Evolutionary conservation across 129 eudicot species (phyloP).

Genomic region (Escallonia herrerae): DNA sequence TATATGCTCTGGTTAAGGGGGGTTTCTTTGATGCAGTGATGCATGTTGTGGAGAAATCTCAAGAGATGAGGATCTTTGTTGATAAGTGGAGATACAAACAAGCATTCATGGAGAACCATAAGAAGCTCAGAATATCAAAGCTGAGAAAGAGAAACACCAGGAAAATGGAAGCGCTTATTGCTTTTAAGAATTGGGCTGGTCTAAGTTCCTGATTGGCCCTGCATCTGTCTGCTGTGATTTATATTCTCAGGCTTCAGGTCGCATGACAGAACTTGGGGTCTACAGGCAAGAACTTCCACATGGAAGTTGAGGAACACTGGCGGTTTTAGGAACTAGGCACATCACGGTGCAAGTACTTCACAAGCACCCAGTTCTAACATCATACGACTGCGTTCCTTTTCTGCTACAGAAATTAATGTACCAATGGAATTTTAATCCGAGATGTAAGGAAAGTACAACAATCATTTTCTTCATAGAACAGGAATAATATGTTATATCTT

Average conservation of each 20-base stretch:
- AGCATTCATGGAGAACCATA: conserved; percentile 94
- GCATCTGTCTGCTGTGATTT: conserved; percentile 2
- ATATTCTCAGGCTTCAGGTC: not conserved
- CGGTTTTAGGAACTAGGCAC: not conserved
- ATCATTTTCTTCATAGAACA: no score
- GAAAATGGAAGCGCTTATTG: conserved; percentile 87
- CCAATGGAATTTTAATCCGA: not conserved
- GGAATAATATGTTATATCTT: no score
- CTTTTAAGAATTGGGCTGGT: conserved; percentile 96
- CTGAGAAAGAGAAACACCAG: conserved; percentile 57
- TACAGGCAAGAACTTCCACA: not conserved
- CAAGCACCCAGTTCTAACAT: not conserved
- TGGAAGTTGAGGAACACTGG: no score
- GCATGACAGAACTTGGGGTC: not conserved
- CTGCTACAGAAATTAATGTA: not conserved
- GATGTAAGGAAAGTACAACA: no score
- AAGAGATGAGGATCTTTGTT: conserved; percentile 77
- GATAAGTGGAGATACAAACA: conserved; percentile 98
- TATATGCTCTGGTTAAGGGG: conserved; percentile 84
- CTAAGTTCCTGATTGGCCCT: conserved; percentile 39
- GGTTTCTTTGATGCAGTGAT: conserved; percentile 94
- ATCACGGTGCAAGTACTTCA: not conserved
- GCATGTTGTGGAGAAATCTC: conserved; percentile 90
- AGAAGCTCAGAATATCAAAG: conserved; percentile 68
- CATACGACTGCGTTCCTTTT: not conserved